A percentile compares a stretch with the other conserved stretches of the same genome.
These are phyloP conservation scores for Fraxinus xanthoxyloides DNA, from an alignment of 305 asterid species.

Conservation along the genomic window DNA sequence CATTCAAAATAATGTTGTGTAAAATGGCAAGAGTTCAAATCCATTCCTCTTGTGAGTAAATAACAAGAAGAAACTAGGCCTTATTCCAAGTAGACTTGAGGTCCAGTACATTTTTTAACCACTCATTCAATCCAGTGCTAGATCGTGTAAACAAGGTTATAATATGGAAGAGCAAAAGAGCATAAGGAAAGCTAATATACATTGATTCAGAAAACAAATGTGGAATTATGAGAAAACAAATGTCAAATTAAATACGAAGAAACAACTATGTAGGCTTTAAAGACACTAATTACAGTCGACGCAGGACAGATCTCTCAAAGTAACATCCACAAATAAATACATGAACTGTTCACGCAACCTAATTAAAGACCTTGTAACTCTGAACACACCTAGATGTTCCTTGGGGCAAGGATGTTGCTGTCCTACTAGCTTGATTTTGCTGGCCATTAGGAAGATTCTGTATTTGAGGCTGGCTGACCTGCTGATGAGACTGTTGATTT, in stretches of 20 bases:
- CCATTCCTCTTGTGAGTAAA: constrained; percentile 2
- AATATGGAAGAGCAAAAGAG: constrained; percentile 10
- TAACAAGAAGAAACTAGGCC: neutral
- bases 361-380: constrained; percentile 69
- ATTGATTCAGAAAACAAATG: constrained; percentile 31
- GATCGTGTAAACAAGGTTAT: neutral
- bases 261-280: constrained; percentile 21
- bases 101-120: neutral
- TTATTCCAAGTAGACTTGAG: neutral
- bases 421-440: constrained; percentile 69
- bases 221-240: neutral
- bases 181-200: constrained; percentile 31
- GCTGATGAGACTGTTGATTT: constrained; percentile 55
- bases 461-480: constrained; percentile 46
- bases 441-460: constrained; percentile 56
- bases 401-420: constrained; percentile 81
- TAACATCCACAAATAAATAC: constrained; percentile 52
- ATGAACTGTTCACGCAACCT: constrained; percentile 51
- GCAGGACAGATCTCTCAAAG: constrained; percentile 32
- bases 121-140: neutral
- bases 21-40: neutral
- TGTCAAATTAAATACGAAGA: constrained; percentile 23
- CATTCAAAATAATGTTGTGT: neutral
- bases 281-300: constrained; percentile 50
- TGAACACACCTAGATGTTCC: constrained; percentile 99